phyloP scores from a whole-genome alignment of 176 grass and related monocot species.

The Poa annua region DNA sequence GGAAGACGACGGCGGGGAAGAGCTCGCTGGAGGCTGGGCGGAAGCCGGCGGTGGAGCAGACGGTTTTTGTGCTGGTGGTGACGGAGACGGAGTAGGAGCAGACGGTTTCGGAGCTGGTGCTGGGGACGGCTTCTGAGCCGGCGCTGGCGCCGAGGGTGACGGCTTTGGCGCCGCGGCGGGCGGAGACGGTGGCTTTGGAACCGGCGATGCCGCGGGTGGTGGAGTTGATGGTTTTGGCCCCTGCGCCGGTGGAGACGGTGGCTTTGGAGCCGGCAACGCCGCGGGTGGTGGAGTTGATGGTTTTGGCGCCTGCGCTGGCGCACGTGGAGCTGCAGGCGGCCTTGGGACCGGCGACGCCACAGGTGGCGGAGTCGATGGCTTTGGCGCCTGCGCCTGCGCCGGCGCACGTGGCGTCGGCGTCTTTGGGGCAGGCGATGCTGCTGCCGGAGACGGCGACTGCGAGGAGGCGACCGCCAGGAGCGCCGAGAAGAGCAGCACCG shows the following conservation, averaged over 20 bases:
- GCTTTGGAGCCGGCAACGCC: background rate
- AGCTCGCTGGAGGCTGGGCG: background rate
- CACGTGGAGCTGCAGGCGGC: background rate
- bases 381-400: conserved; percentile 25
- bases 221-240: background rate
- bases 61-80: background rate
- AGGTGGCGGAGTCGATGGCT: background rate
- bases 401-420: background rate
- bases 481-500: conserved; percentile 28
- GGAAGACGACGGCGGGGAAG: conserved; percentile 21
- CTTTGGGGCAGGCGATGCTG: background rate
- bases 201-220: background rate
- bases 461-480: conserved; percentile 23
- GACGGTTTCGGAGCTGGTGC: conserved; percentile 4
- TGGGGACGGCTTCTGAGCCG: background rate
- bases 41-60: conserved; percentile 6
- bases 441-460: conserved; percentile 24
- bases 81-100: background rate
- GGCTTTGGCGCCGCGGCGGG: background rate
- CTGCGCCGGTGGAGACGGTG: background rate
- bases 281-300: background rate
- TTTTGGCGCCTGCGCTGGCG: background rate
- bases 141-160: background rate
- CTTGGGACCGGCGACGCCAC: background rate
- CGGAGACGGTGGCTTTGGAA: background rate